Evolutionary conservation across 1,284 basidiomycete species (phyloP), one percentile per base, ranked within the genome.

Genomic region (Ustilago curta): DNA sequence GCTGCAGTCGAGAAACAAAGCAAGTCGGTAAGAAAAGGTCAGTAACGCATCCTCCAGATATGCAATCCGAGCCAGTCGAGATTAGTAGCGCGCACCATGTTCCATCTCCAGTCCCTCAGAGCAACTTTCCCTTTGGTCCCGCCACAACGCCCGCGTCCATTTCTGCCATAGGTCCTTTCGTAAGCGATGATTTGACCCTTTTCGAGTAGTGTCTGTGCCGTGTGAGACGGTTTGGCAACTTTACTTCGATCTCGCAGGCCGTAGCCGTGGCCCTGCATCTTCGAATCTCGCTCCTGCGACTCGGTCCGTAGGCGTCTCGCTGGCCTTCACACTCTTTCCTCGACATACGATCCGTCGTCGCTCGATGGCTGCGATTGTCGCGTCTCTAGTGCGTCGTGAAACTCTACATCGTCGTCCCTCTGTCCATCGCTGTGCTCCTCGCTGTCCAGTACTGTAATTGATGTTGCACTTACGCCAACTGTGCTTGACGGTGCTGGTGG

Each of bases 391-490:
- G 35, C 35, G 14, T 37, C 35, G 35, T 37, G 3, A 37, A 16
- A 16, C 4, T 3, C 18, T 50, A 31, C 32, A 52, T 29, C 49
- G 43, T 43, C 27, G 11, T 21, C 35, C 12, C 14, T 37, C 35
- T 16, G 11, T 16, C 37, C 29, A 8, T 51, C 25, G 7, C 27
- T 47, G 31, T 45, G 44, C 16, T 37, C 39, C 37, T 35, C 21
- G 43, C 29, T 44, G 47, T 29, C 31, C 49, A 53, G 35, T 25
- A 39, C 25, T 4, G n/a, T 29, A 2, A 39, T 32, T 44, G 53
- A 23, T 19, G n/a, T 31, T 18, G 35, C 25, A n/a, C 68, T 70
- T 70, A 70, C 68, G 53, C 68, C 68, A 29, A 70, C 62, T 58
- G 69, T 65, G 54, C 62, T 61, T 55, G 59, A 58, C 18, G 60